These are phyloP conservation scores for Lachancea cidri DNA, from an alignment of 805 yeast genomes.

Conservation along the genomic window DNA sequence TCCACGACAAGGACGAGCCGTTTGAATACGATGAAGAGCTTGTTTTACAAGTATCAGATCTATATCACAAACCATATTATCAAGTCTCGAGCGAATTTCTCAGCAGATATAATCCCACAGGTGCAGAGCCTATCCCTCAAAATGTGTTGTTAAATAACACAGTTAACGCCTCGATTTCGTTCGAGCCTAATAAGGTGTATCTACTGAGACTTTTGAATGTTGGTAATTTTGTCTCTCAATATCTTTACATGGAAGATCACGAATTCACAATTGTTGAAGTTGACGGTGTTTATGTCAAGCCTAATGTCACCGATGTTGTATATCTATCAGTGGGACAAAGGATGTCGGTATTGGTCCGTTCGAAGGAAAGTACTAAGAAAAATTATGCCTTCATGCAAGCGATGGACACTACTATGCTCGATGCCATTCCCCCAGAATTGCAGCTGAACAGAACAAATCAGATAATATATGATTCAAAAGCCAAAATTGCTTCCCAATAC, in stretches of 20 bases:
- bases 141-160: conserved; percentile 62
- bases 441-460: conserved; percentile 50
- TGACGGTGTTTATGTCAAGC: conserved; percentile 66
- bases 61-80: conserved; percentile 53
- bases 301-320: conserved; percentile 47
- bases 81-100: conserved; percentile 45
- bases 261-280: conserved; percentile 66
- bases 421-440: conserved; percentile 56
- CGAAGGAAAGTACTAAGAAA: conserved; percentile 41
- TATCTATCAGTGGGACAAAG: conserved; percentile 81
- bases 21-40: conserved; percentile 61
- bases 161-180: conserved; percentile 48
- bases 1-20: conserved; percentile 53
- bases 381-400: conserved; percentile 60
- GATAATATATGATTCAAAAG: conserved; percentile 43
- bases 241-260: conserved; percentile 62
- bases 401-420: conserved; percentile 65
- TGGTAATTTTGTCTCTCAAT: conserved; percentile 74
- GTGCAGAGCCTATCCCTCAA: conserved; percentile 79
- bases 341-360: conserved; percentile 59
- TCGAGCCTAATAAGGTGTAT: conserved; percentile 58
- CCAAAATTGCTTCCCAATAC: conserved; percentile 27
- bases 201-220: conserved; percentile 58
- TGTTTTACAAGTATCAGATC: conserved; percentile 52
- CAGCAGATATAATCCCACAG: conserved; percentile 71